Evolutionary conservation across 768 basidiomycete species (phyloP).

Genomic region (Coprinellus aureogranulatus): DNA sequence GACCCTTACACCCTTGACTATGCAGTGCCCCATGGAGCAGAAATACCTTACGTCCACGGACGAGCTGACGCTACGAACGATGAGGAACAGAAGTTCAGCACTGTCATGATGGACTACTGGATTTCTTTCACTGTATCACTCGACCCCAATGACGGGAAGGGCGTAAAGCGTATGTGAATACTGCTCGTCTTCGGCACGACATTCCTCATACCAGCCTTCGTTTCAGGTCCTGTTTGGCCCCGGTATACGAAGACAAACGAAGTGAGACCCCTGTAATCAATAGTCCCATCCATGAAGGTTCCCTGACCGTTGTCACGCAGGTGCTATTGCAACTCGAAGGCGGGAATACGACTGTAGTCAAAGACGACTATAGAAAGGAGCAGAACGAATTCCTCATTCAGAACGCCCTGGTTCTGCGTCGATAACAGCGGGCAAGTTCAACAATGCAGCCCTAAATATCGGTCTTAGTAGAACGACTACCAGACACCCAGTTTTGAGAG

Average conservation of each 20-base stretch:
- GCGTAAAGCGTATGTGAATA: constrained; percentile 24
- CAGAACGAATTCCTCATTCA: constrained; percentile 37
- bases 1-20: not conserved
- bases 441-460: too few relatives aligned
- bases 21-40: constrained; percentile 33
- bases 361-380: constrained; percentile 34
- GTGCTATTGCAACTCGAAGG: constrained; percentile 29
- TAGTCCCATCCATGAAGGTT: not conserved
- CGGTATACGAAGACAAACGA: constrained; percentile 29
- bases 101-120: constrained; percentile 42
- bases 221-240: constrained; percentile 27
- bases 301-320: not conserved
- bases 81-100: constrained; percentile 23
- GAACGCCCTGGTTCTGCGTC: constrained; percentile 20
- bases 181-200: not conserved
- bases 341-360: constrained; percentile 31
- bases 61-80: constrained; percentile 21
- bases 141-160: constrained; percentile 38
- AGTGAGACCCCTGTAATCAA: constrained; percentile 13
- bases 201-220: not conserved
- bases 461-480: too few relatives aligned
- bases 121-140: constrained; percentile 38
- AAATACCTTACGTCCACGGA: constrained; percentile 36
- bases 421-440: too few relatives aligned
- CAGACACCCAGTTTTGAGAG: too few relatives aligned